A percentile compares a stretch with the other conserved stretches of the same genome.
phyloP scores from a whole-genome alignment of 192 early-diverging fungal species.

The Oehlia diaphana region DNA sequence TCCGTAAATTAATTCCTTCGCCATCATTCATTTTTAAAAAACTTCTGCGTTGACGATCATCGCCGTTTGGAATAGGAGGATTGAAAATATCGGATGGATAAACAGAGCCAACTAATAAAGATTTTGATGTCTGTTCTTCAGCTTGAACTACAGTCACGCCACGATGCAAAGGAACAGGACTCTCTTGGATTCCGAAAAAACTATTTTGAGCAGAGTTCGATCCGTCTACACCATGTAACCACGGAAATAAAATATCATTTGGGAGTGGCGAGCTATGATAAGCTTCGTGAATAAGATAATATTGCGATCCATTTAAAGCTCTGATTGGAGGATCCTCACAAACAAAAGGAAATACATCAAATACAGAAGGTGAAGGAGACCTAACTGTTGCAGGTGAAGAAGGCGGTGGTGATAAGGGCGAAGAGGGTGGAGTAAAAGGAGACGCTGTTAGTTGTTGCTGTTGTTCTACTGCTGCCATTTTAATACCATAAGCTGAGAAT shows the following conservation, averaged over 20 bases:
- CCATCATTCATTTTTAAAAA: conserved; percentile 34
- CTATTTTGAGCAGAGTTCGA: conserved; percentile 45
- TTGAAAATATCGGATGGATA: conserved; percentile 49
- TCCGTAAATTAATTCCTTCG: conserved; percentile 55
- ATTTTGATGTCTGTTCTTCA: conserved; percentile 31
- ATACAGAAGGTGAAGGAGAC: conserved; percentile 14
- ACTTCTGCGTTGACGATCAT: conserved; percentile 3
- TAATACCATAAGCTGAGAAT: neutral
- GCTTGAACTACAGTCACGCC: conserved; percentile 43
- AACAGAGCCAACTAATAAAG: conserved; percentile 52
- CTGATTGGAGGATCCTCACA: conserved; percentile 36
- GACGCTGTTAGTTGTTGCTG: conserved; percentile 17
- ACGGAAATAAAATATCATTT: conserved; percentile 56
- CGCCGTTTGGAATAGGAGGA: neutral
- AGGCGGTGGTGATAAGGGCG: neutral
- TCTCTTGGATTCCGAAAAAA: conserved; percentile 51
- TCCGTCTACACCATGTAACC: conserved; percentile 63
- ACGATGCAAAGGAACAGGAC: conserved; percentile 39
- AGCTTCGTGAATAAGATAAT: conserved; percentile 40
- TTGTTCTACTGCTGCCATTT: conserved; percentile 25
- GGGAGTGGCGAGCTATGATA: conserved; percentile 50
- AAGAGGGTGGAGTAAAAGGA: conserved; percentile 16
- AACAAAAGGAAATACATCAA: conserved; percentile 32
- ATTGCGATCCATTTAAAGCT: conserved; percentile 41
- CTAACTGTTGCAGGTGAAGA: conserved; percentile 6